Evolutionary conservation across 2,329 filamentous ascomycete genomes (phyloP), one percentile per base, ranked within the genome.

Genomic region (Penicillium sp.): DNA sequence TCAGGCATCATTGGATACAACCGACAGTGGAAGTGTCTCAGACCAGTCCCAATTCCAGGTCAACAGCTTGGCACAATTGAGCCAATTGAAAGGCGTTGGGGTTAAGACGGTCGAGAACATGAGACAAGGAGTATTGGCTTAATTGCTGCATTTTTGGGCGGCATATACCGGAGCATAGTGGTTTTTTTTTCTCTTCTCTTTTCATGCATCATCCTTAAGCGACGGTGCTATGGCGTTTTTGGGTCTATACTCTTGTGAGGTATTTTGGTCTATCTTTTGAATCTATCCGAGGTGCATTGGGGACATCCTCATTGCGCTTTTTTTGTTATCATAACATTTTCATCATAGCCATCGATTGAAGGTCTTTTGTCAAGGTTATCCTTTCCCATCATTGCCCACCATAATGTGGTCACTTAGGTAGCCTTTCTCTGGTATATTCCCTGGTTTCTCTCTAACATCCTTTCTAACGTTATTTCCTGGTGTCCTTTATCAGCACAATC

Each of bases 91-190:
- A 54, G 78, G 79, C 0, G 75, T 80, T 45, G 78, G 78, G 6
- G 64, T 73, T 57, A 78, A 75, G 64, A 79, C 75, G 0, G 76
- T 81, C 17, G 75, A 80, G 67, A 78, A 71, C 57, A 80, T 81
- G 78, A 74, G 77, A 57, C 75, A 74, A 51, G 78, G 77, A 27
- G 70, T 79, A 45, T 65, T 74, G 63, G 70, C 70, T 55, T 76
- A 54, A 68, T 57, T 53, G 54, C 23, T 62, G 58, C 54, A 50
- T 63, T 62, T 52, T 53, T 54, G 45, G 42, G 52, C 47, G 56
- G 52, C 48, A 55, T 59, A 54, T 43, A 54, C 46, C 50, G 46
- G 49, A 41, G 60, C 51, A 54, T 63, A 48, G 21, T 37, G 5
- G 35, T 29, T 37, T 48, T 56, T 31, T 54, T 37, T 12, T 12